Evolutionary conservation across 176 grass and related monocot species (phyloP), one percentile per base, ranked within the genome.

Genomic region (Chrysopogon serrulatus): DNA sequence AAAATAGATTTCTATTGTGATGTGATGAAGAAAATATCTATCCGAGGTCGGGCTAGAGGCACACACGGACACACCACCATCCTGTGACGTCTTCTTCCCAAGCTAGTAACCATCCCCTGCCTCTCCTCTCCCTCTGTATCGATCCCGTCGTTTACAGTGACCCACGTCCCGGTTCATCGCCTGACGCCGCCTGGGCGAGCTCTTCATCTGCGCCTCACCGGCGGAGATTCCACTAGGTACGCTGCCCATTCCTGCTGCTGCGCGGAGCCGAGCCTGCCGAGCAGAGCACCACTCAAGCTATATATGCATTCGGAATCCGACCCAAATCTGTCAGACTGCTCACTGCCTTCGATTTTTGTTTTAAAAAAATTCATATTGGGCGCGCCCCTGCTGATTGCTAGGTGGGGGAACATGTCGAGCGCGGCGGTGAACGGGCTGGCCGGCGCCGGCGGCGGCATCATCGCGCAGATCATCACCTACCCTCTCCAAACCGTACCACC

Each of bases 391-490:
- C 51, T 28, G 63, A 43, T 87, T 86, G 8, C 32, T 26, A 78
- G 88, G 78, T 78, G 15, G 40, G 51, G 42, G 42, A 49, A 4
- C 81, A 99, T 99, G 96, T 94, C 96, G 74, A 99, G 94, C 85
- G 96, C 96, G 4, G 83, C 85, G 70, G 91, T 88, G 48, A 99
- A 94, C 35, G 93, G 93, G 19, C 75, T 96, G 57, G 91, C 93
- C 61, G 91, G 96, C 27, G 96, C 96, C 67, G 89, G 91, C 65
- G 96, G 74, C 48, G 93, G 93, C 14, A 96, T 99, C 63, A 91
- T 96, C 80, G 91, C 93, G 54, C 96, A 99, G 83, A 99, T 96
- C 73, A 99, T 99, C 37, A 99, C 96, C 48, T 99, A 99, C 45
- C 96, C 96, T 34, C 80, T 98, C 15, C 96, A 92, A 74, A 95